phyloP scores from a whole-genome alignment of 768 basidiomycete species.

The Xerocomellus dryophilus region DNA sequence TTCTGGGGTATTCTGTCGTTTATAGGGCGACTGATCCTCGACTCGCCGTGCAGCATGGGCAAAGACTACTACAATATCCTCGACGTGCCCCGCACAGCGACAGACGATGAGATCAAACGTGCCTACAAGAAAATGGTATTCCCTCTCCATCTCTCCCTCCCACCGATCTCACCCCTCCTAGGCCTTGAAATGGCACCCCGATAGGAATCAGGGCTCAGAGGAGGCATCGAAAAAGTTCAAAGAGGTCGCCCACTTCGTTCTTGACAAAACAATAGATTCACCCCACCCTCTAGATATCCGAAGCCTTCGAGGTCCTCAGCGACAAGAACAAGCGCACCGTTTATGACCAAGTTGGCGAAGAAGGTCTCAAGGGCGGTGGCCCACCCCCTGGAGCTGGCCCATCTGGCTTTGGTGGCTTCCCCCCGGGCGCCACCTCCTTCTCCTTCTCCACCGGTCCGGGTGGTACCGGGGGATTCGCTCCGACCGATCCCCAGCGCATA shows the following conservation, averaged over 20 bases:
- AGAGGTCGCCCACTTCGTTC: slow-evolving; percentile 50
- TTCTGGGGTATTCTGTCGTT: slow-evolving; percentile 33
- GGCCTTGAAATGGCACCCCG: slow-evolving; percentile 96
- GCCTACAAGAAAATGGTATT: slow-evolving; percentile 93
- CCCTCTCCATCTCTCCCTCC: background rate
- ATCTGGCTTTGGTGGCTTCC: slow-evolving; percentile 44
- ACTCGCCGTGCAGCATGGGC: slow-evolving; percentile 34
- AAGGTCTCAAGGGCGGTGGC: slow-evolving; percentile 79
- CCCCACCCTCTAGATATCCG: slow-evolving; percentile 60
- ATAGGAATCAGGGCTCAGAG: slow-evolving; percentile 83
- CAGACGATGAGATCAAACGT: slow-evolving; percentile 86
- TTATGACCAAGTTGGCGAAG: slow-evolving; percentile 94
- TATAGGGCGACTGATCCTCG: background rate
- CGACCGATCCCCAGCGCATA: slow-evolving; percentile 81
- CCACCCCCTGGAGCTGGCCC: slow-evolving; percentile 50
- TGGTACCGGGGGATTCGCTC: slow-evolving; percentile 56
- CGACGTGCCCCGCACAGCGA: slow-evolving; percentile 68
- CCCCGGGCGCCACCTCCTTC: slow-evolving; percentile 48
- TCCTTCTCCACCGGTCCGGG: slow-evolving; percentile 52
- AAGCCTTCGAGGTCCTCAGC: slow-evolving; percentile 93
- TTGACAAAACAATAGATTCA: background rate
- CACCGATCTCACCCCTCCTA: slow-evolving; percentile 22
- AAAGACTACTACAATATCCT: slow-evolving; percentile 87
- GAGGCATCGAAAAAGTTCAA: slow-evolving; percentile 89
- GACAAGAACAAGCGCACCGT: slow-evolving; percentile 81